Conservation (phyloP, 495 filamentous ascomycete species). For the Schizothecium vesticola region DNA sequence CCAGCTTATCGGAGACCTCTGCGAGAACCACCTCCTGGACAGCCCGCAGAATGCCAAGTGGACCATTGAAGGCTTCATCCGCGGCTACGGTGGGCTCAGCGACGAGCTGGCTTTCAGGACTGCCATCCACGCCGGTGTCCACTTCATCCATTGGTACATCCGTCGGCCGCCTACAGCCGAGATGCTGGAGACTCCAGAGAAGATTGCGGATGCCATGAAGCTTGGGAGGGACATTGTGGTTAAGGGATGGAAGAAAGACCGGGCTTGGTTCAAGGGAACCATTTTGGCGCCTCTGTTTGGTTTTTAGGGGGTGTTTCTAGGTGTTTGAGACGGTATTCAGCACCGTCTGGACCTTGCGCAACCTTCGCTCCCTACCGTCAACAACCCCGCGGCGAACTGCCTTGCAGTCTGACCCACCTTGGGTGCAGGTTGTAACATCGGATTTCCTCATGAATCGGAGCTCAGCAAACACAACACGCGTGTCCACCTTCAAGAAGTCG, state of each 20-base stretch:
- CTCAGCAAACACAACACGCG: too few species aligned
- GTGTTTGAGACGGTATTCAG: too few species aligned
- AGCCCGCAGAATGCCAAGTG: constrained; percentile 28
- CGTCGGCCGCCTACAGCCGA: constrained; percentile 23
- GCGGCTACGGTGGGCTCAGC: constrained; percentile 41
- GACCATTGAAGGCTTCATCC: constrained; percentile 39
- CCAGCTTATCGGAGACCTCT: constrained; percentile 52
- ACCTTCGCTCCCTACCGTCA: too few species aligned
- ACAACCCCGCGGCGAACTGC: too few species aligned
- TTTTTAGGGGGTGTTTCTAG: background rate
- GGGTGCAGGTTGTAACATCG: too few species aligned
- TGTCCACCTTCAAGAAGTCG: too few species aligned
- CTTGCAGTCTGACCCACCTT: too few species aligned
- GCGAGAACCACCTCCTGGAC: constrained; percentile 41
- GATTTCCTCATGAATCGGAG: too few species aligned
- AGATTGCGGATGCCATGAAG: constrained; percentile 37
- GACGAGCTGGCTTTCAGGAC: constrained; percentile 46
- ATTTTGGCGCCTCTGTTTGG: constrained; percentile 1
- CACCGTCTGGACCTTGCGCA: too few species aligned
- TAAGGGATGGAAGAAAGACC: constrained; percentile 44
- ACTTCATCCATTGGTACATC: constrained; percentile 39
- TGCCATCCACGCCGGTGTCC: constrained; percentile 49
- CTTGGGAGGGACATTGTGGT: constrained; percentile 44
- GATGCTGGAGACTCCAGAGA: constrained; percentile 38
- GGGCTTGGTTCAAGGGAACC: constrained; percentile 31